These are phyloP conservation scores for Epicoccum sorghinum DNA, from an alignment of 2,329 filamentous ascomycete species.

Conservation along the genomic window DNA sequence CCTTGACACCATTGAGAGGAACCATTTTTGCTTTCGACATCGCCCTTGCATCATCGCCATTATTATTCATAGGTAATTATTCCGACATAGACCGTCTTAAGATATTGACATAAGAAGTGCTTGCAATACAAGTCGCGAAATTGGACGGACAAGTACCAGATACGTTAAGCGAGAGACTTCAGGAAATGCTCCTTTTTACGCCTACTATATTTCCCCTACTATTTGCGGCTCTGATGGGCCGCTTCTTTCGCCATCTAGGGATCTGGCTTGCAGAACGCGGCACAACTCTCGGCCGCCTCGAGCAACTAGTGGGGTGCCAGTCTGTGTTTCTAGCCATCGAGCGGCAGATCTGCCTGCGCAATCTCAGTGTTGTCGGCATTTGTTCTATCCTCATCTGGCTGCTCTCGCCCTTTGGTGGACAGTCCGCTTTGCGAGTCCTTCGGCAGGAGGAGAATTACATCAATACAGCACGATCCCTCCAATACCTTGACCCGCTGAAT, in stretches of 20 bases:
- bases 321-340: slow-evolving; percentile 40
- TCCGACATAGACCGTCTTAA: no score
- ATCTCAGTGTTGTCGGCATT: slow-evolving; percentile 32
- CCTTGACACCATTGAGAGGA: slow-evolving; percentile 26
- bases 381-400: slow-evolving; percentile 34
- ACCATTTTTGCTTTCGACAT: slow-evolving; percentile 31
- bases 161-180: slow-evolving; percentile 20
- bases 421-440: slow-evolving; percentile 37
- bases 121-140: slow-evolving; percentile 31
- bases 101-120: slow-evolving; percentile 24
- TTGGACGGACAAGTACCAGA: slow-evolving; percentile 27
- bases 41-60: slow-evolving; percentile 31
- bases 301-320: slow-evolving; percentile 37
- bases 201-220: slow-evolving; percentile 40
- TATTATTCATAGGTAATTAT: slow-evolving; percentile 34
- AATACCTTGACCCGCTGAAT: slow-evolving; percentile 28
- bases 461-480: slow-evolving; percentile 16
- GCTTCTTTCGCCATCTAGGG: slow-evolving; percentile 34
- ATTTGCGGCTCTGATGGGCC: slow-evolving; percentile 39
- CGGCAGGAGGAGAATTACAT: slow-evolving; percentile 20
- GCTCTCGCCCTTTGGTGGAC: slow-evolving; percentile 38
- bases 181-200: slow-evolving; percentile 28
- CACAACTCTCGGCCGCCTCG: slow-evolving; percentile 37
- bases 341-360: slow-evolving; percentile 34
- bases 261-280: slow-evolving; percentile 37